Evolutionary conservation across 2,329 filamentous ascomycete genomes (phyloP), one percentile per base, ranked within the genome.

Genomic region (Clarireedia monteithiana): DNA sequence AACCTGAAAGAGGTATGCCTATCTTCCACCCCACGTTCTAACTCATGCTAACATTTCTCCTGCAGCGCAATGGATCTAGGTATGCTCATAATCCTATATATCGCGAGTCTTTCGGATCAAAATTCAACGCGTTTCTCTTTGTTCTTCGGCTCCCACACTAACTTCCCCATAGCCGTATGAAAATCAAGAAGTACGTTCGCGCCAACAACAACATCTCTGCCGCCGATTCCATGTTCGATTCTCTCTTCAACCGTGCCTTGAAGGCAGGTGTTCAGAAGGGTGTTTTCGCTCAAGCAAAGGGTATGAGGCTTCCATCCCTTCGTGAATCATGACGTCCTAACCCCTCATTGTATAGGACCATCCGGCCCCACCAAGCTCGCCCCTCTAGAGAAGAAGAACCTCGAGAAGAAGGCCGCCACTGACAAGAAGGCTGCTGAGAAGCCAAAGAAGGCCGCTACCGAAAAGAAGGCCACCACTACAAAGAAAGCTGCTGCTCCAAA

Each of bases 151-250:
- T 30, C 34, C 20, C 9, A 50, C 46, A 58, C 62, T 66, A 58
- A 60, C 60, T 58, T 59, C 42, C 52, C 42, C 40, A 48, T 55
- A 72, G 70, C 64, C 85, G 85, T 69, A 82, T 86, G 73, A 82
- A 83, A 55, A 80, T 88, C 71, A 88, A 88, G 79, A 88, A 88
- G 72, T 88, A 88, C 71, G 82, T 89, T 64, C 77, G 78, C 70
- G 79, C 80, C 69, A 88, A 88, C 80, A 87, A 88, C 77, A 81
- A 80, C 68, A 75, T 85, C 66, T 75, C 73, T 62, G 74, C 79
- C 55, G 77, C 73, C 62, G 78, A 80, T 60, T 72, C 73, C 55
- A 75, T 77, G 56, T 88, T 88, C 71, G 84, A 84, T 70, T 74
- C 74, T 66, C 82, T 85, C 46, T 84, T 89, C 78, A 88, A 88